phyloP scores from a whole-genome alignment of 495 filamentous ascomycete genomes.

The Trichoderma asperelloides region DNA sequence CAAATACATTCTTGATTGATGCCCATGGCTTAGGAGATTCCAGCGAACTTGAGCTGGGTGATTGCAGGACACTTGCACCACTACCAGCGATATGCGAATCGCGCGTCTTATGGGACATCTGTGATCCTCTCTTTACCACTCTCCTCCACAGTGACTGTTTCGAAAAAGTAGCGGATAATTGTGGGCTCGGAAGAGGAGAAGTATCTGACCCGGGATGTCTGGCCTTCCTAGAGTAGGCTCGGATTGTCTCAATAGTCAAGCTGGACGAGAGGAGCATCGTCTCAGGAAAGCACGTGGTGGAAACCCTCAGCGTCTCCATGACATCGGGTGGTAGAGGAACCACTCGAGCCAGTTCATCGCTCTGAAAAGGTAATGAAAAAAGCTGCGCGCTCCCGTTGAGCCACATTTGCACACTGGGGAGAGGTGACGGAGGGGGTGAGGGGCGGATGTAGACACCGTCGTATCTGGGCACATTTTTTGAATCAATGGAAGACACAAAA shows the following conservation, averaged over 20 bases:
- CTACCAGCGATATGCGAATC: background rate
- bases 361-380: conserved; percentile 1
- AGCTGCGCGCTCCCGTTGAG: conserved; percentile 13
- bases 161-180: background rate
- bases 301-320: conserved; percentile 31
- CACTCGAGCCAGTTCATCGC: conserved; percentile 11
- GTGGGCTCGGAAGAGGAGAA: background rate
- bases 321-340: conserved; percentile 33
- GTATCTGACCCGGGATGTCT: conserved; percentile 15
- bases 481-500: background rate
- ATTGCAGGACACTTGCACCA: background rate
- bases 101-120: conserved; percentile 13
- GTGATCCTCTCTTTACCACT: conserved; percentile 12
- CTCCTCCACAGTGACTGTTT: conserved; percentile 6
- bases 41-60: conserved; percentile 13
- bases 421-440: background rate
- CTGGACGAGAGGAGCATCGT: conserved; percentile 37
- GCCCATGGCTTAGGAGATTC: conserved; percentile 24
- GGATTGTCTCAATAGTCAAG: conserved; percentile 38
- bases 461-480: background rate
- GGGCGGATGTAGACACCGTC: conserved; percentile 9
- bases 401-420: conserved; percentile 10
- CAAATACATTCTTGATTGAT: conserved; percentile 51
- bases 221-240: conserved; percentile 34
- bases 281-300: conserved; percentile 35